These are phyloP conservation scores for Microbotryum lychnidis-dioicae DNA, from an alignment of 1,284 basidiomycete species.

Conservation along the genomic window DNA sequence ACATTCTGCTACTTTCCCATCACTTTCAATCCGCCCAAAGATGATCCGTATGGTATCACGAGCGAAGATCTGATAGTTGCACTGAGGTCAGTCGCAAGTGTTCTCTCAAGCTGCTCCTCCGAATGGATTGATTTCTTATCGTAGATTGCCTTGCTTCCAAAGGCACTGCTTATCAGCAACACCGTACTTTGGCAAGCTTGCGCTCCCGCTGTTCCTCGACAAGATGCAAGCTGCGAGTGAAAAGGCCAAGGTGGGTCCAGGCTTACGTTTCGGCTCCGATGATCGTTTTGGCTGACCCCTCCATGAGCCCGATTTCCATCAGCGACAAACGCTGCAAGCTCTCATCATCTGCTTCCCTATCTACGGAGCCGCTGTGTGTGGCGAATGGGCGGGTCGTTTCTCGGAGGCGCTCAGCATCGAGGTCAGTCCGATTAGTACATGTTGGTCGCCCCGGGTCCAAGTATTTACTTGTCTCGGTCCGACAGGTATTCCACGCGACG, in stretches of 20 bases:
- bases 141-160: background rate
- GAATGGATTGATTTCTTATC: background rate
- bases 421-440: constrained; percentile 44
- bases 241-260: constrained; percentile 61
- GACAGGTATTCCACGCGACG: constrained; percentile 79
- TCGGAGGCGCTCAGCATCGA: constrained; percentile 85
- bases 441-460: background rate
- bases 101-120: constrained; percentile 1
- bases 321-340: constrained; percentile 75
- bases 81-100: constrained; percentile 50
- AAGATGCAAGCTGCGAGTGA: constrained; percentile 81
- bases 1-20: constrained; percentile 99
- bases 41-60: constrained; percentile 89
- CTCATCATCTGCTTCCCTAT: constrained; percentile 67
- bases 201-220: constrained; percentile 82
- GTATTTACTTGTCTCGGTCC: background rate
- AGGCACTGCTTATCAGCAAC: constrained; percentile 63
- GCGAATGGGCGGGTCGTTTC: constrained; percentile 59
- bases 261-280: background rate
- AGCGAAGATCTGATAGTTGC: constrained; percentile 73
- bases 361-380: constrained; percentile 60
- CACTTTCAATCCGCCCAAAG: constrained; percentile 86
- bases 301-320: constrained; percentile 1
- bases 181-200: constrained; percentile 71
- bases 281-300: background rate